Evolutionary conservation across 2,329 filamentous ascomycete species (phyloP).

Genomic region (Nothophoma quercina): DNA sequence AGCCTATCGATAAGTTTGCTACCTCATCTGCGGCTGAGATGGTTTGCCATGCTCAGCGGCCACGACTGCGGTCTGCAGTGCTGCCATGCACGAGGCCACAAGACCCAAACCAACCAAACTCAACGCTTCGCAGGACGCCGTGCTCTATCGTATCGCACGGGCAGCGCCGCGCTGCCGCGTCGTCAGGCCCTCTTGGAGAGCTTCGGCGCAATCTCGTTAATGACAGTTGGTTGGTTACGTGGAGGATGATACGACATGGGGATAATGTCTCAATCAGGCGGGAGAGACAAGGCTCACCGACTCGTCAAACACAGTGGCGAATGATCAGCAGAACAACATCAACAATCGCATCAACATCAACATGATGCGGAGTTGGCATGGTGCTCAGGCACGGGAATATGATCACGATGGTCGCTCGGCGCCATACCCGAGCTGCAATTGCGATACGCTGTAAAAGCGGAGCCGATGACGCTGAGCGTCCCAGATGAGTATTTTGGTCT

Average conservation of each 20-base stretch:
- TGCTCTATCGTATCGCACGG: conserved; percentile 9
- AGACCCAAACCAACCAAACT: conserved; percentile 1
- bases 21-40: conserved; percentile 4
- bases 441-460: conserved; percentile 18
- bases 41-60: conserved; percentile 3
- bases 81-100: conserved; percentile 8
- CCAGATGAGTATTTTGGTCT: conserved; percentile 4
- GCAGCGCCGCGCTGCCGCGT: conserved; percentile 17
- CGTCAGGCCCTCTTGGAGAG: conserved; percentile 13
- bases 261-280: conserved; percentile 1
- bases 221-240: conserved; percentile 6
- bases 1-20: conserved; percentile 14
- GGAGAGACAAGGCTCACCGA: conserved; percentile 3
- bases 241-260: conserved; percentile 2
- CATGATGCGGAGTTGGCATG: conserved; percentile 11
- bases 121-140: conserved; percentile 5
- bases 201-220: conserved; percentile 15
- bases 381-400: conserved; percentile 9
- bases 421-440: conserved; percentile 18
- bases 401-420: conserved; percentile 11
- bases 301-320: conserved; percentile 1
- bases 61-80: conserved; percentile 1
- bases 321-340: conserved; percentile 6
- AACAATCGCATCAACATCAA: conserved; percentile 6
- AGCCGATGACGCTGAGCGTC: conserved; percentile 11